phyloP scores from a whole-genome alignment of 768 basidiomycete species.

The Rhodosporidiobolus sp. region DNA sequence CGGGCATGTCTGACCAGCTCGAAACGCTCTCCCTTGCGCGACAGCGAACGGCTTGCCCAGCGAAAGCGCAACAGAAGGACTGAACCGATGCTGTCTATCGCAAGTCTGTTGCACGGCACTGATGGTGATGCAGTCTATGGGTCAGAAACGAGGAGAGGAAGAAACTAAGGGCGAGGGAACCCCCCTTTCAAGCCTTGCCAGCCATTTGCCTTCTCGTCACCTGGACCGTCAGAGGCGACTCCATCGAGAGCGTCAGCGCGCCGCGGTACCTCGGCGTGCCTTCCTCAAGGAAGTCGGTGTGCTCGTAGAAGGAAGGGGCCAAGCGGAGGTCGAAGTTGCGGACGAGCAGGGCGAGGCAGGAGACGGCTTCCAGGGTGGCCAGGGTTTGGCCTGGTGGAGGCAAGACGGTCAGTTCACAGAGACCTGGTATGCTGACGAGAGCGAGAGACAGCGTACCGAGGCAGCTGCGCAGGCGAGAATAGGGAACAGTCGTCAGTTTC shows the following conservation, averaged over 20 bases:
- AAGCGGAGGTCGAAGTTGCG: conserved; percentile 19
- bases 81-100: no score
- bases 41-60: no score
- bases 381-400: conserved; percentile 15
- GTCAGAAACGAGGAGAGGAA: no score
- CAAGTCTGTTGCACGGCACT: no score
- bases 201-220: background rate
- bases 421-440: background rate
- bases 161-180: no score
- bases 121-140: background rate
- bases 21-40: no score
- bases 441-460: background rate
- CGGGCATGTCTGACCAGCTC: no score
- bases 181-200: no score
- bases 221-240: background rate
- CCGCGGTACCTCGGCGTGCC: conserved; percentile 10
- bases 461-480: no score
- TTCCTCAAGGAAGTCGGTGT: conserved; percentile 1
- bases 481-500: no score
- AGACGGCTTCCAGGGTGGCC: conserved; percentile 16
- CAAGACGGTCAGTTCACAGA: background rate
- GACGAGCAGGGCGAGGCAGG: conserved; percentile 10
- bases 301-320: conserved; percentile 10
- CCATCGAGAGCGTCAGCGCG: conserved; percentile 26
- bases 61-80: no score